Evolutionary conservation across 2,329 filamentous ascomycete genomes (phyloP).

Genomic region (Gremmenia infestans): DNA sequence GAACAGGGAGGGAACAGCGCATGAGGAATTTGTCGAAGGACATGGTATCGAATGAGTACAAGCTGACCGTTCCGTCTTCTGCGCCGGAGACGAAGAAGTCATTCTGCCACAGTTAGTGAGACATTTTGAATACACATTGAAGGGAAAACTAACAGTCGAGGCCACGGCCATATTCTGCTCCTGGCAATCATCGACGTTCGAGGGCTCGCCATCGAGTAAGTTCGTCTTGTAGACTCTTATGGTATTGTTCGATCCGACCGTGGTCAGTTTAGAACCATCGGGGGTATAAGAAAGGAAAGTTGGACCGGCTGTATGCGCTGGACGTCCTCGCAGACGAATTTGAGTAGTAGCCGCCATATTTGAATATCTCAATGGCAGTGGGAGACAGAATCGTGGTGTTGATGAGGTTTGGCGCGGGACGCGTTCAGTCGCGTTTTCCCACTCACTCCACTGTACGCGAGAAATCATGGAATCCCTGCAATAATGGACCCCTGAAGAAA

Average conservation of each 20-base stretch:
- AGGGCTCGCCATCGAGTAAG: slow-evolving; percentile 78
- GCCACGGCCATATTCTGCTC: slow-evolving; percentile 80
- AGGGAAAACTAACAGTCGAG: slow-evolving; percentile 47
- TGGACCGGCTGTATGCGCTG: slow-evolving; percentile 76
- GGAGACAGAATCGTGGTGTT: slow-evolving; percentile 1
- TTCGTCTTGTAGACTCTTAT: slow-evolving; percentile 90
- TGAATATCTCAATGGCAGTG: slow-evolving; percentile 9
- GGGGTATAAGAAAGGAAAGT: slow-evolving; percentile 89
- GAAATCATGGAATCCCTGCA: slow-evolving; percentile 13
- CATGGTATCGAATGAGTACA: slow-evolving; percentile 75
- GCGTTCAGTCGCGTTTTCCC: slow-evolving; percentile 17
- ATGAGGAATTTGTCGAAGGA: slow-evolving; percentile 76
- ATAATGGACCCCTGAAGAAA: not conserved
- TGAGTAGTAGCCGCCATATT: slow-evolving; percentile 32
- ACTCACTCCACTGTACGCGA: slow-evolving; percentile 19
- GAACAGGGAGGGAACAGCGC: slow-evolving; percentile 77
- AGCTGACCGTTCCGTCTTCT: slow-evolving; percentile 93
- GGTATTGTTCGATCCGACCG: slow-evolving; percentile 88
- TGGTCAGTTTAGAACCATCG: slow-evolving; percentile 80
- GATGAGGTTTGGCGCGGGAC: slow-evolving; percentile 7
- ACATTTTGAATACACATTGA: not conserved
- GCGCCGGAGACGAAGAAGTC: slow-evolving; percentile 84
- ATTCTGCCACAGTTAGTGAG: slow-evolving; percentile 43
- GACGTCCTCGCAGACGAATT: slow-evolving; percentile 54
- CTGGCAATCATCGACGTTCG: slow-evolving; percentile 84